Conservation (phyloP, 2,329 filamentous ascomycete species). For the Trichoderma simmonsii region DNA sequence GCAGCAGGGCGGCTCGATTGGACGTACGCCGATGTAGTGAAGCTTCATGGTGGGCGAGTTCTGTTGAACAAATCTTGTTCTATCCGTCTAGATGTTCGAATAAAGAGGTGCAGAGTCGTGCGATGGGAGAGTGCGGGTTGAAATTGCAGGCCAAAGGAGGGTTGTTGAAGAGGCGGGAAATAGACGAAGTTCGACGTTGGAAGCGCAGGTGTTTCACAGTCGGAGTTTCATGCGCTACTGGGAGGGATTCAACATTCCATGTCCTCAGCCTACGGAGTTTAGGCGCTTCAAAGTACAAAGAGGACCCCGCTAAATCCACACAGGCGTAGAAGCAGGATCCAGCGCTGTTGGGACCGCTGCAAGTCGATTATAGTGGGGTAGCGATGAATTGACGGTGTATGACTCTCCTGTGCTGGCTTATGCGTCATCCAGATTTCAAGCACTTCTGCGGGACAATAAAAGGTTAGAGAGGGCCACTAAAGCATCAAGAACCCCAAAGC, state of each 20-base stretch:
- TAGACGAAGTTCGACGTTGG: neutral
- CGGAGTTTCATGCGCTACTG: slow-evolving; percentile 11
- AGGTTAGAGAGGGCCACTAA: neutral
- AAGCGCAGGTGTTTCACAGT: neutral
- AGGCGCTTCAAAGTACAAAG: too few relatives aligned
- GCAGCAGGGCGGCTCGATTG: slow-evolving; percentile 17
- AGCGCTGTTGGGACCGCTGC: neutral
- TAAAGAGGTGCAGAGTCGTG: neutral
- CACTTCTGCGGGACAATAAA: neutral
- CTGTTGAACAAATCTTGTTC: neutral
- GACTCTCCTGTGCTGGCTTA: neutral
- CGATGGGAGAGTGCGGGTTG: neutral
- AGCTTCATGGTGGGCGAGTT: slow-evolving; percentile 66
- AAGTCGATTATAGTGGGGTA: neutral
- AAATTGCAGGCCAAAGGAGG: neutral
- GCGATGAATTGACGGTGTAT: neutral
- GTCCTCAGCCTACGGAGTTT: too few relatives aligned
- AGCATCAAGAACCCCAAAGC: neutral
- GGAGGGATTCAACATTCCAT: too few relatives aligned
- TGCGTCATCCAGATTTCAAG: too few relatives aligned
- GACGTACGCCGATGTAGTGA: slow-evolving; percentile 78
- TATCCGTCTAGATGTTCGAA: neutral
- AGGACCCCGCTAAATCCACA: too few relatives aligned
- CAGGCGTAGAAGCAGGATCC: too few relatives aligned
- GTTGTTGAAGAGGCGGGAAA: neutral